Evolutionary conservation across 1,284 basidiomycete genomes (phyloP).

Genomic region (Cryptococcus sp.): DNA sequence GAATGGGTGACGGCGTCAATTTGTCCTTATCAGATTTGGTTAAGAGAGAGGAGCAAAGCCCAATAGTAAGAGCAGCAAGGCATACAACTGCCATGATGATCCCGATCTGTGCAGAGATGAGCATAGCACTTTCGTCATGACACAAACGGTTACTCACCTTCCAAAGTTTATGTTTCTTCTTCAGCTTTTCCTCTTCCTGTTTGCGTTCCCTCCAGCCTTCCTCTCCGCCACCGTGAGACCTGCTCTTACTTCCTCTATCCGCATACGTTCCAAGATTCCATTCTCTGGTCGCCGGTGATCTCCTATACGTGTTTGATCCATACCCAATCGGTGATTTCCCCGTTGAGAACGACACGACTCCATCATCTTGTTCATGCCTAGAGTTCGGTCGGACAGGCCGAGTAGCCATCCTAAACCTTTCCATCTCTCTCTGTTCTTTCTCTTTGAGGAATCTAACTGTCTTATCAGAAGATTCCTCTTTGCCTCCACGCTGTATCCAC

Average conservation of each 20-base stretch:
- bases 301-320: not conserved
- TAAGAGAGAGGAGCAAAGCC: slow-evolving; percentile 30
- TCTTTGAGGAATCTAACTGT: slow-evolving; percentile 15
- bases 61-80: slow-evolving; percentile 26
- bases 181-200: slow-evolving; percentile 6
- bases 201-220: slow-evolving; percentile 12
- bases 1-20: not conserved
- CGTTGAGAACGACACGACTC: not conserved
- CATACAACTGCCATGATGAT: slow-evolving; percentile 19
- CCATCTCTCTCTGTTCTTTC: slow-evolving; percentile 27
- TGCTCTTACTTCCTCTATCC: slow-evolving; percentile 4
- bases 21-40: slow-evolving; percentile 3
- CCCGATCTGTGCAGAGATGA: slow-evolving; percentile 14
- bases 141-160: slow-evolving; percentile 12
- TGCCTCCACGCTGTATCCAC: not conserved
- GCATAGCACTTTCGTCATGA: too few relatives aligned
- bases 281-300: not conserved
- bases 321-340: not conserved
- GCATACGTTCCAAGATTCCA: slow-evolving; percentile 2
- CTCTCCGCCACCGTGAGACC: not conserved
- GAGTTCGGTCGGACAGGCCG: not conserved
- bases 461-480: slow-evolving; percentile 5
- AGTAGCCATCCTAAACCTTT: slow-evolving; percentile 12
- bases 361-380: not conserved
- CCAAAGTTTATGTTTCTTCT: not conserved